Evolutionary conservation across 2,329 filamentous ascomycete species (phyloP), one percentile per base, ranked within the genome.

Genomic region (Colletotrichum magnum): DNA sequence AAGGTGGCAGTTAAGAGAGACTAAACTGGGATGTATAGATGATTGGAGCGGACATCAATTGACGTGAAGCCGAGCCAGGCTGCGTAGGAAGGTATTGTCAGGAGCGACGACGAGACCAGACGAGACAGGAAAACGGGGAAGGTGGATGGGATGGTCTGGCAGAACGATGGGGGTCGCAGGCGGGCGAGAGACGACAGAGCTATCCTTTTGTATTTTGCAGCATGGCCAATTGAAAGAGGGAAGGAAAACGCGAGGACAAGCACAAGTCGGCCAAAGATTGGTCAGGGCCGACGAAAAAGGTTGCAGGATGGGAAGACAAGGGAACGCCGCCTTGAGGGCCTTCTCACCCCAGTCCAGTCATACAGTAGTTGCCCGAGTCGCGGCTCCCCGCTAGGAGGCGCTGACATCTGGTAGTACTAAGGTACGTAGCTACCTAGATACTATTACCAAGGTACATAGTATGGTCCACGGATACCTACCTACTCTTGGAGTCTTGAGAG

Each of bases 281-380:
- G 56, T 60, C 54, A 64, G 70, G 71, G 64, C 50, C 52, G 67
- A 53, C 50, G 47, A 60, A 58, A 63, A 70, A 43, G 41, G 41
- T 43, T 43, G 41, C 41, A 59, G 52, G 63, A 51, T 57, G 50
- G 51, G 64, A 53, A 71, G 67, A 71, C 65, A 71, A 72, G 64
- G 70, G 70, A 72, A 74, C 66, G 68, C 54, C 65, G 65, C 54
- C 65, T 54, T 32, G 45, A 32, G 39, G 58, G 60, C 48, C 60
- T 58, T 54, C 28, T 41, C 43, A 68, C 65, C 65, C 65, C 47
- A 62, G 43, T 48, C 41, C 41, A 36, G 32, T 36, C 21, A 4
- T 24, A 18, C 18, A 36, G 32, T 36, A 36, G 32, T 36, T 2
- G 32, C 32, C 32, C 32, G 32, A 36, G 32, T 36, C 32, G 32